Conservation (phyloP, 306 rosid genomes). For the Arachis hypogaea region DNA sequence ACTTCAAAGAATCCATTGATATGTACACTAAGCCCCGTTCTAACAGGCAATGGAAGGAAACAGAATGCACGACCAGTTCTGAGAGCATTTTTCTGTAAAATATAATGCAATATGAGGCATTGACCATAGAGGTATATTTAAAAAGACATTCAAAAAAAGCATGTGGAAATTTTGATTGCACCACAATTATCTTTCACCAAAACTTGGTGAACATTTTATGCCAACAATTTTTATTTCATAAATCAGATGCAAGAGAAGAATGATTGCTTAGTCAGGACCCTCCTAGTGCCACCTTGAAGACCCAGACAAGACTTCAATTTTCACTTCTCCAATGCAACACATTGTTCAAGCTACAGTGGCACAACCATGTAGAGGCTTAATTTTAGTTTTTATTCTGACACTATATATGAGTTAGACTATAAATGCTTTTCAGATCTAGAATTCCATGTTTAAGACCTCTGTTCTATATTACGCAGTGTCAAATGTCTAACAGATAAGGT, state of each 20-base stretch:
- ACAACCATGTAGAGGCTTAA: not conserved
- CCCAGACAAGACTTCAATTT: conserved; percentile 22
- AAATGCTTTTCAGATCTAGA: conserved; percentile 1
- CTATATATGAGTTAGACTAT: conserved; percentile 3
- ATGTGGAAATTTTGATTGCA: conserved; percentile 23
- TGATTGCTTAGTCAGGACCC: conserved; percentile 14
- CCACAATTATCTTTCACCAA: conserved; percentile 32
- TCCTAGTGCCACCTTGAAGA: conserved; percentile 29
- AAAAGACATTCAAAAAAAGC: conserved; percentile 30
- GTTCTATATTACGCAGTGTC: not conserved
- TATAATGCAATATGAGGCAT: conserved; percentile 45
- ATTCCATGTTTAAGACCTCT: conserved; percentile 8
- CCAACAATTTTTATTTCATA: conserved; percentile 8
- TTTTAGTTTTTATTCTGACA: not conserved
- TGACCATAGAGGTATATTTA: conserved; percentile 32
- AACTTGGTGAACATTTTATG: conserved; percentile 1
- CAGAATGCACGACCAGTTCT: conserved; percentile 91
- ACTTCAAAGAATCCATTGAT: conserved; percentile 97
- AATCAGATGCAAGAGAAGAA: conserved; percentile 17
- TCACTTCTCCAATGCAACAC: conserved; percentile 6
- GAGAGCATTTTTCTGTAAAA: conserved; percentile 67
- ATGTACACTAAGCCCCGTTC: conserved; percentile 89
- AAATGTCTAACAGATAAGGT: conserved; percentile 11
- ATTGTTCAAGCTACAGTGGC: not conserved
- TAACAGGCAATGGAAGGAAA: conserved; percentile 94